These are phyloP conservation scores for Fusarium armeniacum DNA, from an alignment of 2,329 filamentous ascomycete genomes.

Conservation along the genomic window DNA sequence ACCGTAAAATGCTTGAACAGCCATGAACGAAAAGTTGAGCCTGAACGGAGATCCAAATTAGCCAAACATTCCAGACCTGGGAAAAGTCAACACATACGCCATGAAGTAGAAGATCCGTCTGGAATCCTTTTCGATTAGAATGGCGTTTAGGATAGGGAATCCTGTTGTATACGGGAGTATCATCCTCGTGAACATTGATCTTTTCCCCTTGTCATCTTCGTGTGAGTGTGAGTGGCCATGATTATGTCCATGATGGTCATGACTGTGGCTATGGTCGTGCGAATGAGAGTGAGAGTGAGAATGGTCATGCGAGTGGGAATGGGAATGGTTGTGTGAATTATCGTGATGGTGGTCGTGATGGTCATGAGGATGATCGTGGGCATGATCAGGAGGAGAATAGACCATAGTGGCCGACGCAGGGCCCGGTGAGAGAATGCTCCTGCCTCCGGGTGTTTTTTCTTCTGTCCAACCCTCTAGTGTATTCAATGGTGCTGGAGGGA, in stretches of 20 bases:
- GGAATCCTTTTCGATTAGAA: slow-evolving; percentile 92
- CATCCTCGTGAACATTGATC: slow-evolving; percentile 78
- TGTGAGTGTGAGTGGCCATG: slow-evolving; percentile 51
- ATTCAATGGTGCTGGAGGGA: slow-evolving; percentile 53
- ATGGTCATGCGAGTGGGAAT: slow-evolving; percentile 48
- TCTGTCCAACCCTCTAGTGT: slow-evolving; percentile 59
- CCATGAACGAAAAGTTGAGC: slow-evolving; percentile 95
- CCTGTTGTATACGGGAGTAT: slow-evolving; percentile 77
- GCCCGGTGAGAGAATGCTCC: slow-evolving; percentile 56
- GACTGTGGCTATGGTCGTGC: slow-evolving; percentile 31
- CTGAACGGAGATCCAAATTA: slow-evolving; percentile 60
- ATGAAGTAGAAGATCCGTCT: slow-evolving; percentile 98
- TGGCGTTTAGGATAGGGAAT: slow-evolving; percentile 85
- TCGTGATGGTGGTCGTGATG: slow-evolving; percentile 35
- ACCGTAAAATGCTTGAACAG: slow-evolving; percentile 93
- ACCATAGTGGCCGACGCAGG: slow-evolving; percentile 49
- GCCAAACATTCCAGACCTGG: slow-evolving; percentile 28
- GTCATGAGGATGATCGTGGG: slow-evolving; percentile 49
- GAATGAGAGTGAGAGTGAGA: slow-evolving; percentile 39
- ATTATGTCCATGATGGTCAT: slow-evolving; percentile 51
- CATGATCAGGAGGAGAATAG: slow-evolving; percentile 52
- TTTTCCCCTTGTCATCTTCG: slow-evolving; percentile 60
- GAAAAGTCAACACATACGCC: slow-evolving; percentile 68
- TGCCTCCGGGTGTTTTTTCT: slow-evolving; percentile 59
- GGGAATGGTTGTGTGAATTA: slow-evolving; percentile 41